Conservation (phyloP, 257 asterid species). For the Fraxinus pennsylvanica region DNA sequence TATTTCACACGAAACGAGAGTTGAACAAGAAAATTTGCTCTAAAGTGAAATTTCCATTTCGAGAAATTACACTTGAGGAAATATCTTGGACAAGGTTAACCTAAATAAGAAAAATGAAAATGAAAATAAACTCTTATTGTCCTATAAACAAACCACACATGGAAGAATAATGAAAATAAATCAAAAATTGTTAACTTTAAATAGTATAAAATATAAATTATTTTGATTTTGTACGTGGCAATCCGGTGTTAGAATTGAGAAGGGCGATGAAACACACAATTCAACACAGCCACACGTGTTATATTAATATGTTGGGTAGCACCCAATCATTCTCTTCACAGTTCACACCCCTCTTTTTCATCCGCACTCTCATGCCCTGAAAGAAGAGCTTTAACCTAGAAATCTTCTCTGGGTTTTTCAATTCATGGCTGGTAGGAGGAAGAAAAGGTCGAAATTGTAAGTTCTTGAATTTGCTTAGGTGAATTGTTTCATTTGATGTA, state of each 20-base stretch:
- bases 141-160: too few species aligned
- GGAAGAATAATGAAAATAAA: too few species aligned
- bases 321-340: slow-evolving; percentile 35
- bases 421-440: slow-evolving; percentile 53
- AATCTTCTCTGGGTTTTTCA: slow-evolving; percentile 27
- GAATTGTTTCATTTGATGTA: not conserved
- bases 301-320: slow-evolving; percentile 23
- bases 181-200: too few species aligned
- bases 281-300: slow-evolving; percentile 41
- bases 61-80: too few species aligned
- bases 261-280: not conserved
- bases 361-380: slow-evolving; percentile 11
- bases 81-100: too few species aligned
- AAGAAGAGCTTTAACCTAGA: not conserved
- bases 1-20: too few species aligned
- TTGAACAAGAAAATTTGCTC: too few species aligned
- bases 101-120: too few species aligned
- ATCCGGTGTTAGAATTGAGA: too few species aligned
- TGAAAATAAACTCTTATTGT: too few species aligned
- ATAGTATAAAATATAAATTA: too few species aligned
- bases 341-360: slow-evolving; percentile 25
- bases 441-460: slow-evolving; percentile 55
- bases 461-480: slow-evolving; percentile 7
- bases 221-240: not conserved
- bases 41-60: too few species aligned